phyloP scores from a whole-genome alignment of 2,329 filamentous ascomycete species.

The Trichoderma pleuroti region DNA sequence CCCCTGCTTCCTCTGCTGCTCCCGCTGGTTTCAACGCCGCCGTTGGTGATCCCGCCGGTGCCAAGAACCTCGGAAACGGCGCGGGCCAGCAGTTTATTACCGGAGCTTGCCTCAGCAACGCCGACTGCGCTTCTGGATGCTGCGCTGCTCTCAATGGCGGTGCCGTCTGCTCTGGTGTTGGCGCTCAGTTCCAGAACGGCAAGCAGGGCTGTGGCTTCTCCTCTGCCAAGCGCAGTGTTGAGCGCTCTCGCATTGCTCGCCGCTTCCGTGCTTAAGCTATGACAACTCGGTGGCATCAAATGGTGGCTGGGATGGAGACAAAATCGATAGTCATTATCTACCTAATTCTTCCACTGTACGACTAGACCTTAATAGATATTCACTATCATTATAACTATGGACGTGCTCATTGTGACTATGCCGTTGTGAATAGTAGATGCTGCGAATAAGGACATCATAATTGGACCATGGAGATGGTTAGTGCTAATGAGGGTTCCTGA shows the following conservation, averaged over 20 bases:
- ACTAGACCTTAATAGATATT: slow-evolving; percentile 12
- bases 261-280: slow-evolving; percentile 9
- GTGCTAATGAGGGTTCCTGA: background rate
- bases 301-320: background rate
- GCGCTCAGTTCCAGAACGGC: slow-evolving; percentile 32
- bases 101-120: slow-evolving; percentile 25
- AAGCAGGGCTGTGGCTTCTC: slow-evolving; percentile 35
- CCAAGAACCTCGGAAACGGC: slow-evolving; percentile 27
- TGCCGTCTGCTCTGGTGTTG: slow-evolving; percentile 20
- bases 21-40: slow-evolving; percentile 18
- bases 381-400: background rate
- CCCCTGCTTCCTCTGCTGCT: slow-evolving; percentile 16
- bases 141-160: slow-evolving; percentile 25
- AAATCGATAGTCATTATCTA: slow-evolving; percentile 14
- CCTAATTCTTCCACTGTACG: slow-evolving; percentile 3
- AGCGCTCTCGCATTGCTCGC: background rate
- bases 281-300: background rate
- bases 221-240: slow-evolving; percentile 13
- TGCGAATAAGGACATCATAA: background rate
- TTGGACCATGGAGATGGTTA: background rate
- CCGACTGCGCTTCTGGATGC: slow-evolving; percentile 32
- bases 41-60: slow-evolving; percentile 24
- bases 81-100: slow-evolving; percentile 30
- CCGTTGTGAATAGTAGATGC: background rate
- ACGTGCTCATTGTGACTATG: background rate